Conservation (phyloP, 1,284 basidiomycete species). For the Microstroma glucosiphilum region DNA sequence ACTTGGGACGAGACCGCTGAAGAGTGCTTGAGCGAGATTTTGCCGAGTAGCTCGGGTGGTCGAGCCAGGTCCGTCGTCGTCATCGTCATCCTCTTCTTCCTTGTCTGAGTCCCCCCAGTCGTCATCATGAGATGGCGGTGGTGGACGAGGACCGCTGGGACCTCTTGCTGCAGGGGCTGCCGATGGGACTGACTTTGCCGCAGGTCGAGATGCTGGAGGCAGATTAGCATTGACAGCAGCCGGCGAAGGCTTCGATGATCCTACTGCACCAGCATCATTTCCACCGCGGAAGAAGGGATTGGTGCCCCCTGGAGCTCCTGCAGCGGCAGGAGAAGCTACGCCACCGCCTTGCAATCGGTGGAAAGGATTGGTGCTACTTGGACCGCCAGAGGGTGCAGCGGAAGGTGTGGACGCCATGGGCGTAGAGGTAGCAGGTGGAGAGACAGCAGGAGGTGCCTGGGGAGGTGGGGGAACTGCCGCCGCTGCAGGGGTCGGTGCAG, state of each 20-base stretch:
- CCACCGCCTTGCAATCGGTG: conserved; percentile 37
- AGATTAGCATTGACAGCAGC: conserved; percentile 11
- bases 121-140: conserved; percentile 31
- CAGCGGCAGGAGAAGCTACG: conserved; percentile 17
- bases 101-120: conserved; percentile 46
- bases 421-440: conserved; percentile 18
- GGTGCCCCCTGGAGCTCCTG: conserved; percentile 18
- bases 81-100: conserved; percentile 45
- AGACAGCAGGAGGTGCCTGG: conserved; percentile 21
- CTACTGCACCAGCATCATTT: conserved; percentile 11
- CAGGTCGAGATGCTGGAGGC: conserved; percentile 21
- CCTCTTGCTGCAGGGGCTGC: no score
- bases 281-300: conserved; percentile 44
- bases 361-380: conserved; percentile 37
- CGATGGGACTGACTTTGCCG: no score
- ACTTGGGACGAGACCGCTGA: conserved; percentile 43
- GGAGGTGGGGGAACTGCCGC: conserved; percentile 25
- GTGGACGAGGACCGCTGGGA: not conserved
- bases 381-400: conserved; percentile 10
- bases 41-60: conserved; percentile 45
- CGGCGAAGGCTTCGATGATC: conserved; percentile 12
- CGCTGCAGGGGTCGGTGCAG: conserved; percentile 14
- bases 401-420: conserved; percentile 11
- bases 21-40: conserved; percentile 46
- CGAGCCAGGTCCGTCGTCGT: conserved; percentile 39